These are phyloP conservation scores for Heritiera littoralis DNA, from an alignment of 345 rosid genomes.

Conservation along the genomic window DNA sequence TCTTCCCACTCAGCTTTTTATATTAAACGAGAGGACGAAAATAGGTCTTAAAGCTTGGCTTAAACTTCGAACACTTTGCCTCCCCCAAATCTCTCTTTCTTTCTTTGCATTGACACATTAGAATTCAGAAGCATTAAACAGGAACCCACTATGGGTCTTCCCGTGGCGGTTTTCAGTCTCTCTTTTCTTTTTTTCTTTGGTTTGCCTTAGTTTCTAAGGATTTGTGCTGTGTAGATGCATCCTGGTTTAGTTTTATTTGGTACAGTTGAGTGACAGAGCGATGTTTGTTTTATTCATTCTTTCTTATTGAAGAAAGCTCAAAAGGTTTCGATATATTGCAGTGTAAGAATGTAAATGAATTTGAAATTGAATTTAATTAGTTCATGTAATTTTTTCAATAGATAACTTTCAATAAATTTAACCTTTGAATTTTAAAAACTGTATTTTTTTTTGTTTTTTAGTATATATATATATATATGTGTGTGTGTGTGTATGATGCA, in stretches of 20 bases:
- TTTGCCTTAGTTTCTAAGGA: slow-evolving; percentile 35
- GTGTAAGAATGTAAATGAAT: too few relatives aligned
- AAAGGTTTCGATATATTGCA: background rate
- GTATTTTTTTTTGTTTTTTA: too few relatives aligned
- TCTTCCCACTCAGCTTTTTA: slow-evolving; percentile 18
- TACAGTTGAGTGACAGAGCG: background rate
- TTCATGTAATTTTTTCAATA: too few relatives aligned
- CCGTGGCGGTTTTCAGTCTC: slow-evolving; percentile 36
- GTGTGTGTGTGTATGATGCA: too few relatives aligned
- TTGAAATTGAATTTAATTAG: too few relatives aligned
- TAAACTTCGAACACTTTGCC: slow-evolving; percentile 40
- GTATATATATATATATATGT: too few relatives aligned
- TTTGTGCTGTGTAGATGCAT: slow-evolving; percentile 7
- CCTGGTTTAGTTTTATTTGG: background rate
- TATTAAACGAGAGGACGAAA: slow-evolving; percentile 37
- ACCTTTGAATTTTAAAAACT: too few relatives aligned
- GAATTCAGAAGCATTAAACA: slow-evolving; percentile 23
- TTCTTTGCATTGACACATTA: background rate
- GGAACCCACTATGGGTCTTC: slow-evolving; percentile 43
- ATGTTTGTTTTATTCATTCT: background rate
- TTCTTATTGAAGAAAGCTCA: background rate
- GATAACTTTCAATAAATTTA: too few relatives aligned
- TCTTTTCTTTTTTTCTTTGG: background rate
- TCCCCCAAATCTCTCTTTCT: background rate
- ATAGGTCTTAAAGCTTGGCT: slow-evolving; percentile 39